Evolutionary conservation across 179 eudicot species (phyloP), one percentile per base, ranked within the genome.

Genomic region (Dionaea muscipula): DNA sequence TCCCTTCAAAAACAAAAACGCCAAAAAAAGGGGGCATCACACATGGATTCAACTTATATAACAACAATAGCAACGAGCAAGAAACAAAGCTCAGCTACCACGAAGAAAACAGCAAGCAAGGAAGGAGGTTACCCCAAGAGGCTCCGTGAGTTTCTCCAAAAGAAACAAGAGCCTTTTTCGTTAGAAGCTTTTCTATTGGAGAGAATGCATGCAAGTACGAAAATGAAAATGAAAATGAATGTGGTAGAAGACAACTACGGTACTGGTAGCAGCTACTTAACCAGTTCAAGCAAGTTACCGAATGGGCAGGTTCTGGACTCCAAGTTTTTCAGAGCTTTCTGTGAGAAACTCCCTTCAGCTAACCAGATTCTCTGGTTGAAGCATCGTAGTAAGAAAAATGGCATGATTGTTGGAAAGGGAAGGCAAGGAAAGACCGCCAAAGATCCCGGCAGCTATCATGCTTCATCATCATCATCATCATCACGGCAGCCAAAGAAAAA

Each of bases 91-190:
- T n/a, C n/a, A n/a, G n/a, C n/a, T n/a, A n/a, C n/a, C n/a, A n/a
- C n/a, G n/a, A n/a, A n/a, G n/a, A n/a, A n/a, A n/a, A n/a, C n/a
- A n/a, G n/a, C n/a, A n/a, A n/a, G n/a, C n/a, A n/a, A n/a, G n/a
- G n/a, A n/a, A n/a, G n/a, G n/a, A n/a, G n/a, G 41, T 18, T 27
- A 58, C 52, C 57, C 55, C 12, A 80, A 57, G 57, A 71, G 77
- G 25, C 80, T 87, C 20, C 57, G 58, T 11, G 84, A 84, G 58
- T 62, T 76, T 23, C 81, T 86, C 28, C 56, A 75, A 48, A 82
- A 84, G 55, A 61, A 78, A 25, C 95, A 87, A 66, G 86, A 84
- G 63, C 89, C 95, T 3, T 87, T 87, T 58, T 46, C 63, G 26
- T 48, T 81, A 10, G 84, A 87, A 16, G 16, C 64, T 8, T 81